Evolutionary conservation across 306 rosid species (phyloP), one percentile per base, ranked within the genome.

Genomic region (Hippophae gyantsensis): DNA sequence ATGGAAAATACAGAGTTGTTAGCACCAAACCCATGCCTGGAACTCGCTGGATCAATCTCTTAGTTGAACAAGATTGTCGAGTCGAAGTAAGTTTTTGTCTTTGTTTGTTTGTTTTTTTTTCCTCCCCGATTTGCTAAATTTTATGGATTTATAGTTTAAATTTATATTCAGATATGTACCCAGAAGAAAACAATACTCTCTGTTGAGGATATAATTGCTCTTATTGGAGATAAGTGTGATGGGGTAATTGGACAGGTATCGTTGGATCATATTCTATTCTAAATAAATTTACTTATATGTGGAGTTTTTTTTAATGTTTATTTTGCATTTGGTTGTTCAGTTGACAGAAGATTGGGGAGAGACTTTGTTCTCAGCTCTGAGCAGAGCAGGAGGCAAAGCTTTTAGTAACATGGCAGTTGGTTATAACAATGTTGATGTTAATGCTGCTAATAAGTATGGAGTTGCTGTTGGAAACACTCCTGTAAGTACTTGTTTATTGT

Each of bases 281-380:
- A 23, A 8, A 13, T 57, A 63, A 58, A 56, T 40, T 5, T 57
- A 60, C 62, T 56, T 32, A 54, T 7, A 56, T 56, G 43, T 57
- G 32, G 44, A 12, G 10, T 60, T 65, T 40, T 13, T 62, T 60
- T 60, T 18, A 18, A 48, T 43, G 44, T 58, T 62, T 62, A 57
- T 62, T 67, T 62, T 14, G 41, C 59, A 60, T 5, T 41, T 69
- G 26, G 48, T 1, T 49, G 62, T 76, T 64, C 78, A 93, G 99
- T 63, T 93, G 86, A 93, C 99, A 7, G 99, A 93, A 70, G 99
- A 93, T 42, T 93, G 99, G 99, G 99, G 97, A 68, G 99, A 93
- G 70, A 80, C 72, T 70, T 86, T 93, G 86, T 93, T 93, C 64
- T 82, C 95, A 49, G 90, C 97, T 1, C 81, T 93, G 80, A 86